phyloP scores from a whole-genome alignment of 345 rosid genomes.

The Zanthoxylum bungeanum region DNA sequence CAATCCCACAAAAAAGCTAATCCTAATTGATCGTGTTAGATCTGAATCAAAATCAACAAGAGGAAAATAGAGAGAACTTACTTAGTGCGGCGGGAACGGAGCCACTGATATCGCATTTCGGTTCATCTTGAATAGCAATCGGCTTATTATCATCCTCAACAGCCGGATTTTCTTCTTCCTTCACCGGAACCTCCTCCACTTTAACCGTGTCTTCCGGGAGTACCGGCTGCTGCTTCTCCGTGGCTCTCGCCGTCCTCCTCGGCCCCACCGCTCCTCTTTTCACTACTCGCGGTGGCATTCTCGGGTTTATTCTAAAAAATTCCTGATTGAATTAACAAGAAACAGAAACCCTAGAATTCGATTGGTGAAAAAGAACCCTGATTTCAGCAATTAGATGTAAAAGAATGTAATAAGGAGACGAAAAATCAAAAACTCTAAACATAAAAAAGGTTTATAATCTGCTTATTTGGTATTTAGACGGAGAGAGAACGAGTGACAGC shows the following conservation, averaged over 20 bases:
- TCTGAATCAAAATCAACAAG: not conserved
- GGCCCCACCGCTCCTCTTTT: slow-evolving; percentile 56
- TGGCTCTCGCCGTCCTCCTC: slow-evolving; percentile 50
- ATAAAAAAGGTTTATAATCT: too few relatives aligned
- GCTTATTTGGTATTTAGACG: too few relatives aligned
- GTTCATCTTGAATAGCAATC: slow-evolving; percentile 11
- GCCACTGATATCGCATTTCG: slow-evolving; percentile 24
- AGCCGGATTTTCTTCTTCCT: slow-evolving; percentile 29
- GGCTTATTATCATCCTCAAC: slow-evolving; percentile 24
- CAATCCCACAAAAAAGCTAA: not conserved
- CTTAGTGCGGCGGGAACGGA: slow-evolving; percentile 28
- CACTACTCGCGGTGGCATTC: slow-evolving; percentile 73
- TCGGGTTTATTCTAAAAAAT: not conserved
- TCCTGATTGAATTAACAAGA: not conserved
- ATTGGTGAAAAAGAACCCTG: not conserved
- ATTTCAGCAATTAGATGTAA: not conserved
- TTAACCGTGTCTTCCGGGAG: slow-evolving; percentile 31
- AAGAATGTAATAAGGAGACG: too few relatives aligned
- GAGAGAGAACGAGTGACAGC: too few relatives aligned
- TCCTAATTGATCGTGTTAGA: not conserved
- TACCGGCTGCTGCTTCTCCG: slow-evolving; percentile 43
- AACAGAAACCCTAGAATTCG: slow-evolving; percentile 5
- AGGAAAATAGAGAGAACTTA: slow-evolving; percentile 24
- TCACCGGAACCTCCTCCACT: slow-evolving; percentile 25
- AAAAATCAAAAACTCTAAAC: not conserved